Base-by-base conservation (phyloP, 2,329 filamentous ascomycete species). In the Rutstroemia sp. region DNA sequence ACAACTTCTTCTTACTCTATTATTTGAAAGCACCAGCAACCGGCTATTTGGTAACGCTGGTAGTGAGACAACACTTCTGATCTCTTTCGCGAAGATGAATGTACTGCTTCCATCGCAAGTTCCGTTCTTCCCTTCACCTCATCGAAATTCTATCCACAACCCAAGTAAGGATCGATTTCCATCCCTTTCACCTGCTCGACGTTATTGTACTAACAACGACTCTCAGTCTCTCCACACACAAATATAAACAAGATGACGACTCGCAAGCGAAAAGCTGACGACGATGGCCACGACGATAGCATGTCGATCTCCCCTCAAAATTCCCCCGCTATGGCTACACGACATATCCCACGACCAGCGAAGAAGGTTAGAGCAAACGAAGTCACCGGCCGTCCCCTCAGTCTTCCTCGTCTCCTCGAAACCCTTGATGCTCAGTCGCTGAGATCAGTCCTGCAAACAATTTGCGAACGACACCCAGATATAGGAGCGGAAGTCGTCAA, bases 261-360 rank as follows among this genome's bases (percentile, higher is more conserved):
- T 65, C 77, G 80, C 64, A 97, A 97, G 79, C 86, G 94, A 73
- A 97, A 97, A 78, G 91, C 89, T 67, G 83, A 86, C 57, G 83
- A 86, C 51, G 89, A 92, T 60, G 81, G 83, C 64, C 71, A 80
- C 61, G 85, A 87, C 69, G 88, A 92, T 69, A 89, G 91, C 68
- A 96, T 97, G 89, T 90, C 87, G 58, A 86, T 92, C 66, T 96
- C 92, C 39, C 92, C 92, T 6, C 81, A 83, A 58, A 85, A 81
- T 72, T 96, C 92, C 40, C 91, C 92, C 48, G 87, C 88, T 59
- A 80, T 88, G 58, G 76, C 86, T 63, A 76, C 83, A 61, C 82
- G 89, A 66, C 77, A 84, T 56, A 81, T 95, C 27, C 76, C 82
- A 54, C 76, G 86, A 61, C 80, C 82, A 16, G 78, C 83, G 51